Base-by-base conservation (phyloP, 805 yeast genomes). In the Suhomyces sp. region DNA sequence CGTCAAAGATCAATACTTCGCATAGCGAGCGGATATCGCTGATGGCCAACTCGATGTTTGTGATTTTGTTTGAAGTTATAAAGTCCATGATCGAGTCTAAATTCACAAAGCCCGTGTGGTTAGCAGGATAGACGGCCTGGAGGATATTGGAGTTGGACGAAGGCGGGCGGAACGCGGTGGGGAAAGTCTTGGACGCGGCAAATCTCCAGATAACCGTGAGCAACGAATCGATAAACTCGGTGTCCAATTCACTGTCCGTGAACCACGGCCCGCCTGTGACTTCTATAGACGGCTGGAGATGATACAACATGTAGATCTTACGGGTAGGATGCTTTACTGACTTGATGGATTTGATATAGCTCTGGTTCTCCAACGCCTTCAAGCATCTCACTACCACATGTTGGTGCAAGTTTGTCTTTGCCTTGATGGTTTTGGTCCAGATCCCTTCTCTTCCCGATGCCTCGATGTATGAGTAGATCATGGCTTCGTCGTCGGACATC, bases 241-340 rank as follows among this genome's bases (percentile, higher is more conserved):
- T 84, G 65, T 94, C 99, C 52, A 94, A 77, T 68, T 94, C 98
- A 33, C 92, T 84, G 65, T 94, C 99, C 0, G 97, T 91, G 65
- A 92, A 94, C 99, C 99, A 94, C 3, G 98, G 98, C 4, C 99
- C 99, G 57, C 99, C 99, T 0, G 98, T 94, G 37, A 94, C 94
- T 58, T 93, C 98, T 29, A 89, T 85, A 3, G 96, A 87, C 4
- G 99, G 99, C 65, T 91, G 97, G 58, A 94, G 74, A 63, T 89
- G 85, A 66, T 92, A 93, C 49, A 94, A 77, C 98, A 94, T 94
- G 69, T 93, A 96, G 31, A 94, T 93, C 64, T 94, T 94, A 57
- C 99, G 80, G 1, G 97, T 93, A 12, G 98, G 97, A 67, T 82
- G 85, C 53, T 89, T 93, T 29, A 94, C 98, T 21, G 89, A 83